Conservation (phyloP, 1,139 yeast species). For the Pichia sp. region DNA sequence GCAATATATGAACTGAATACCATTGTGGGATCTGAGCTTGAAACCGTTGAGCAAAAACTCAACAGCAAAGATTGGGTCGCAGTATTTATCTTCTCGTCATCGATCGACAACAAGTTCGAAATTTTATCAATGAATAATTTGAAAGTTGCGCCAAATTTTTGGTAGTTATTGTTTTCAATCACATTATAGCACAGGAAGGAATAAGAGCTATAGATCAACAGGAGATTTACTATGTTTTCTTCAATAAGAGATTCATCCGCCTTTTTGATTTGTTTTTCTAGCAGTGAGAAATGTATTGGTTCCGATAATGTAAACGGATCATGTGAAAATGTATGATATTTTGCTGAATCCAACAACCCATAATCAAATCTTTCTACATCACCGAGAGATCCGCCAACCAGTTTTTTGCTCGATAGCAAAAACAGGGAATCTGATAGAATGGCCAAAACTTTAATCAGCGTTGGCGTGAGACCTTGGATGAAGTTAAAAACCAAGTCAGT, state of each 20-base stretch:
- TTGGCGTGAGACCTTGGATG: slow-evolving; percentile 15
- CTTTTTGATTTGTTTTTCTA: slow-evolving; percentile 1
- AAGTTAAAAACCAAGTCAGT: slow-evolving; percentile 11
- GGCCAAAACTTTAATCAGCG: slow-evolving; percentile 5
- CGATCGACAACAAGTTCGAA: slow-evolving; percentile 12
- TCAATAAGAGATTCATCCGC: slow-evolving; percentile 1
- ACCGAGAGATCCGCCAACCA: too few species aligned
- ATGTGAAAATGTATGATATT: too few species aligned
- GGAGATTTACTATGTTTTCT: slow-evolving; percentile 16
- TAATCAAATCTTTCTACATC: too few species aligned
- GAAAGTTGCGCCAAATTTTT: slow-evolving; percentile 15
- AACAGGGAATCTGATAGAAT: background rate
- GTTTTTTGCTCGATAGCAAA: background rate
- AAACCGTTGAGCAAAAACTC: slow-evolving; percentile 18
- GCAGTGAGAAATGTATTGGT: background rate
- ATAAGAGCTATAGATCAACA: slow-evolving; percentile 15
- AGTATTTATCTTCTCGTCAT: slow-evolving; percentile 13
- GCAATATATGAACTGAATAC: slow-evolving; percentile 18
- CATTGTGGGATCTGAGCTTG: slow-evolving; percentile 8
- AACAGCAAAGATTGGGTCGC: slow-evolving; percentile 16
- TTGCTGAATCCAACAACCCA: too few species aligned
- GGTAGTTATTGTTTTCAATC: slow-evolving; percentile 3
- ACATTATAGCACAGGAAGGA: slow-evolving; percentile 19
- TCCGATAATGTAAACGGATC: background rate
- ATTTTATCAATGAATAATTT: slow-evolving; percentile 17